phyloP scores from a whole-genome alignment of 2,329 filamentous ascomycete genomes.

The Xylaria multiplex region DNA sequence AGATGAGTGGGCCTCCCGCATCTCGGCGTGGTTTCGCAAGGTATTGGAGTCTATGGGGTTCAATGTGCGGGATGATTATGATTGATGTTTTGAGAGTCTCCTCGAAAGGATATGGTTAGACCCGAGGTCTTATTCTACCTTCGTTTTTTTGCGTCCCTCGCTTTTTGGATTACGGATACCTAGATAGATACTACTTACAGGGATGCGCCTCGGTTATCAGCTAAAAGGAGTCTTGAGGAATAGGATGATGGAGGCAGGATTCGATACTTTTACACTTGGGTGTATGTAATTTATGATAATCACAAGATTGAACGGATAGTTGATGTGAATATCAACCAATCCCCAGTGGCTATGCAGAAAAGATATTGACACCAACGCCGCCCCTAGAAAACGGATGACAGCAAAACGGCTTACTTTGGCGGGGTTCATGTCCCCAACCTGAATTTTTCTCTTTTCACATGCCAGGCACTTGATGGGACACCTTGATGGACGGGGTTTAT shows the following conservation, averaged over 20 bases:
- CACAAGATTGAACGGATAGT: neutral
- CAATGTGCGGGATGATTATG: slow-evolving; percentile 35
- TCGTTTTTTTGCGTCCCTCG: neutral
- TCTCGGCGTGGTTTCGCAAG: slow-evolving; percentile 35
- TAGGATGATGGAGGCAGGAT: neutral
- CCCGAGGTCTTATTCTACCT: neutral
- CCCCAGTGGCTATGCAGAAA: no score
- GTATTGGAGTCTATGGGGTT: slow-evolving; percentile 32
- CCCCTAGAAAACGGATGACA: no score
- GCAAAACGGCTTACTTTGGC: no score
- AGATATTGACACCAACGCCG: no score
- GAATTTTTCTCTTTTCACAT: no score
- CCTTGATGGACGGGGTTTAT: no score
- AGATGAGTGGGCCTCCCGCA: slow-evolving; percentile 51
- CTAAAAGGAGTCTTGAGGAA: neutral
- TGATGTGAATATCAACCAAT: neutral
- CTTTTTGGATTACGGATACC: slow-evolving; percentile 5
- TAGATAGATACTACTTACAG: slow-evolving; percentile 8
- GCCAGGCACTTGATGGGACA: no score
- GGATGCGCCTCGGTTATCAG: slow-evolving; percentile 1
- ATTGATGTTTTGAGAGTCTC: slow-evolving; percentile 18
- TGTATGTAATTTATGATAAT: neutral
- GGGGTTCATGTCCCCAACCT: no score
- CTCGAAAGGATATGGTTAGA: neutral
- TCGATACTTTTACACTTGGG: neutral